Evolutionary conservation across 805 yeast genomes (phyloP).

Genomic region (Cephaloascus fragrans): DNA sequence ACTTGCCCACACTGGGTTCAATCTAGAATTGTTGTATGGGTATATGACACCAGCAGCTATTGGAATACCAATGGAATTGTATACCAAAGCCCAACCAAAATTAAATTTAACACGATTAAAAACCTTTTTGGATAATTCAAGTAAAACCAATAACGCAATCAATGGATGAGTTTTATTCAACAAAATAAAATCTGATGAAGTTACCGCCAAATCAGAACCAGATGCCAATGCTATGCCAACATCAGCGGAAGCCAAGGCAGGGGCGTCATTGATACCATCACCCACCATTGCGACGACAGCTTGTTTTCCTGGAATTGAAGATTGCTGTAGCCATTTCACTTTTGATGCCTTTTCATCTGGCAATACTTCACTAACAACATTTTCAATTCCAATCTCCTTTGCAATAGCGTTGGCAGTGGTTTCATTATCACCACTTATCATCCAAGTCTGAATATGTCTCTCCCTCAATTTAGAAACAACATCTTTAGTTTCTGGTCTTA

Average conservation of each 20-base stretch:
- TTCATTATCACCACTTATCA: constrained; percentile 70
- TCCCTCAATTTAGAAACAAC: constrained; percentile 34
- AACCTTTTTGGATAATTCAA: constrained; percentile 40
- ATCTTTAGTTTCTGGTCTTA: constrained; percentile 44
- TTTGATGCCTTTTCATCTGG: constrained; percentile 65
- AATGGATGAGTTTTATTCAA: constrained; percentile 44
- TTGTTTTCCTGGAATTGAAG: constrained; percentile 15
- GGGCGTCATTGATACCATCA: constrained; percentile 80
- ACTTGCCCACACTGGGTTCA: constrained; percentile 59
- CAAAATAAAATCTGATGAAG: constrained; percentile 66
- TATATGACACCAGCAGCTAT: constrained; percentile 61
- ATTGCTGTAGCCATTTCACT: constrained; percentile 43
- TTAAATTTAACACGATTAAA: constrained; percentile 46
- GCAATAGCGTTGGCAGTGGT: constrained; percentile 64
- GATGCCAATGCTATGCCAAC: constrained; percentile 71
- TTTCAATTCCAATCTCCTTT: constrained; percentile 46
- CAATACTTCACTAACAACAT: constrained; percentile 60
- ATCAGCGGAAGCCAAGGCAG: constrained; percentile 66
- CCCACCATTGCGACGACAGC: constrained; percentile 67
- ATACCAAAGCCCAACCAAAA: constrained; percentile 50
- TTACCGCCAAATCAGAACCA: constrained; percentile 68
- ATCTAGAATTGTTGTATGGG: constrained; percentile 41
- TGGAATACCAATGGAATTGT: constrained; percentile 49
- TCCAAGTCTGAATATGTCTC: constrained; percentile 49
- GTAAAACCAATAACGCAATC: constrained; percentile 40